phyloP scores from a whole-genome alignment of 2,329 filamentous ascomycete species.

The Chaetothyriales sp. region DNA sequence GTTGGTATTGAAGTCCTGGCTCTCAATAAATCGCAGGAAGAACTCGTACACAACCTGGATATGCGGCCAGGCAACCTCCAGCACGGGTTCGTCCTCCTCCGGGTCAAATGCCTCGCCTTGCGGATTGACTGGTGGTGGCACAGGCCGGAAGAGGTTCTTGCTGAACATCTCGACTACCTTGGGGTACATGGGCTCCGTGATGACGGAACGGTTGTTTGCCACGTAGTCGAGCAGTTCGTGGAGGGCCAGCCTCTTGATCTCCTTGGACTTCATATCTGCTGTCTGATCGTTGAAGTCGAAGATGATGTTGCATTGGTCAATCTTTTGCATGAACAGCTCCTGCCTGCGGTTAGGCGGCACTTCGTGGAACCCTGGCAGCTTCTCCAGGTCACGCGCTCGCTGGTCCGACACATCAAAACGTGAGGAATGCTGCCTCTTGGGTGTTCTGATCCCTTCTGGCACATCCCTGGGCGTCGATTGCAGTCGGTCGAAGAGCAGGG shows the following conservation, averaged over 20 bases:
- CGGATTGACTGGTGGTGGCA: slow-evolving; percentile 91
- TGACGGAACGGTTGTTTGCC: slow-evolving; percentile 94
- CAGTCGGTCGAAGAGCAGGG: slow-evolving; percentile 70
- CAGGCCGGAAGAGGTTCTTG: slow-evolving; percentile 94
- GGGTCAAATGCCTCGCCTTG: slow-evolving; percentile 97
- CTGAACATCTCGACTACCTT: slow-evolving; percentile 98
- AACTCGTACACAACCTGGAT: slow-evolving; percentile 99
- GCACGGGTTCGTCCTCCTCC: slow-evolving; percentile 92
- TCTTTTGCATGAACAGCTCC: slow-evolving; percentile 98
- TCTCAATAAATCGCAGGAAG: slow-evolving; percentile 96
- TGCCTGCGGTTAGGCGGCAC: slow-evolving; percentile 87
- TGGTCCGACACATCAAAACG: slow-evolving; percentile 96
- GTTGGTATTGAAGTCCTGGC: slow-evolving; percentile 99
- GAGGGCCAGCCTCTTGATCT: slow-evolving; percentile 91
- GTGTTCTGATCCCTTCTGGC: slow-evolving; percentile 84
- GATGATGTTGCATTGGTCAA: slow-evolving; percentile 99
- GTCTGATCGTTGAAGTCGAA: slow-evolving; percentile 99
- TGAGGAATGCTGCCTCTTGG: slow-evolving; percentile 92
- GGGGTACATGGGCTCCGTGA: slow-evolving; percentile 97
- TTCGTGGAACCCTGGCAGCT: slow-evolving; percentile 93
- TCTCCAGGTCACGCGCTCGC: slow-evolving; percentile 74
- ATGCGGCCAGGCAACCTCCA: slow-evolving; percentile 97
- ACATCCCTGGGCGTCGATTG: slow-evolving; percentile 94
- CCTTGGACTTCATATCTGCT: slow-evolving; percentile 98
- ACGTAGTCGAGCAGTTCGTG: slow-evolving; percentile 97